Conservation (phyloP, 176 grass and related monocot species). For the Puccinellia tenuiflora region DNA sequence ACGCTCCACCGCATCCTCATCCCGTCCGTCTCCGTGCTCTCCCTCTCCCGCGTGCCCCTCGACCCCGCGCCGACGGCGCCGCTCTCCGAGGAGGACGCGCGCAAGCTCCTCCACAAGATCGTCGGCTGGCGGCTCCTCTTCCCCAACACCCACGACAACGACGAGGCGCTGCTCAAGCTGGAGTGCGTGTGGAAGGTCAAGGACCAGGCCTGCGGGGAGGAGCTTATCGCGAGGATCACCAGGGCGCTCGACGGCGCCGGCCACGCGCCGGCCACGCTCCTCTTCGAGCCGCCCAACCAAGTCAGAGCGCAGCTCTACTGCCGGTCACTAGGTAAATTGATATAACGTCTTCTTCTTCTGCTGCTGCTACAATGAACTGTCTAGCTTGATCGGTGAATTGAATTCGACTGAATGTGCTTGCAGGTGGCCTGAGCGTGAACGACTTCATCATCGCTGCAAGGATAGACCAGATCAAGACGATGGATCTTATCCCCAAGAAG, state of each 20-base stretch:
- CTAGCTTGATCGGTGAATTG: background rate
- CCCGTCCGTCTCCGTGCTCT: slow-evolving; percentile 66
- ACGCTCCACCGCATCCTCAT: slow-evolving; percentile 92
- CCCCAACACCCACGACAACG: background rate
- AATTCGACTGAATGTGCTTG: background rate
- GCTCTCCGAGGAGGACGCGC: slow-evolving; percentile 43
- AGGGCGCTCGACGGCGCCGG: slow-evolving; percentile 33
- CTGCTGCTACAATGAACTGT: background rate
- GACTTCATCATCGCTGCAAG: slow-evolving; percentile 61
- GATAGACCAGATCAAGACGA: slow-evolving; percentile 57
- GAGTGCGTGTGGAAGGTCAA: slow-evolving; percentile 82
- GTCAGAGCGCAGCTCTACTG: slow-evolving; percentile 65
- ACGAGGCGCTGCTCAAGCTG: slow-evolving; percentile 14
- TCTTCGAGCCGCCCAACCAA: slow-evolving; percentile 54
- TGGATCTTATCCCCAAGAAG: slow-evolving; percentile 71
- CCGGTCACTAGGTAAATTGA: slow-evolving; percentile 11
- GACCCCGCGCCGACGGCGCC: slow-evolving; percentile 15
- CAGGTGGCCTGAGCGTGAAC: slow-evolving; percentile 53
- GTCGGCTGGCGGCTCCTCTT: slow-evolving; percentile 67
- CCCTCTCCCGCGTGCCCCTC: slow-evolving; percentile 47
- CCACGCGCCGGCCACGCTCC: slow-evolving; percentile 36
- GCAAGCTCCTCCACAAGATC: slow-evolving; percentile 62
- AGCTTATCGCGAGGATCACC: slow-evolving; percentile 70
- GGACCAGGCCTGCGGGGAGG: slow-evolving; percentile 50
- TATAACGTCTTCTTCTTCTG: background rate